Conservation (phyloP, 257 asterid species). For the Avicennia marina region DNA sequence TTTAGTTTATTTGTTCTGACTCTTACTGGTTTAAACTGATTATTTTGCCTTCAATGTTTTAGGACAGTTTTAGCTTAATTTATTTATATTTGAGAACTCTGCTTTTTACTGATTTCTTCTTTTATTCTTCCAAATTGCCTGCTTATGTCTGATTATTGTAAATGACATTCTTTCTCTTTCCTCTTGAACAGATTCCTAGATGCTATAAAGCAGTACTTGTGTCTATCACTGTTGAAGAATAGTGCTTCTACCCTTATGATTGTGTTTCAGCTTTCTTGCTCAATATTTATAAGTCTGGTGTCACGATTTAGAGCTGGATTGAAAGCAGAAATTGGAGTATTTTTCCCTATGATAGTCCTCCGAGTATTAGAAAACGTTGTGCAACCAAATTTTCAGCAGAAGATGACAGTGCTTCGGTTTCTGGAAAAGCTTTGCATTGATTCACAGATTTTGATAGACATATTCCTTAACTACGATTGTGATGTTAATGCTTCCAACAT, state of each 20-base stretch:
- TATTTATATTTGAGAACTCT: not conserved
- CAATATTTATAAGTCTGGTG: conserved; percentile 88
- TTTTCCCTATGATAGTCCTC: conserved; percentile 97
- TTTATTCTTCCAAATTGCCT: not conserved
- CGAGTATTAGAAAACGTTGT: conserved; percentile 91
- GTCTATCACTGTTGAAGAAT: conserved; percentile 92
- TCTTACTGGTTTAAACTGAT: conserved; percentile 10
- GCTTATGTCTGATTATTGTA: conserved; percentile 14
- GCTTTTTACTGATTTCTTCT: not conserved
- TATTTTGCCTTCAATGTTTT: not conserved
- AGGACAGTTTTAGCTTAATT: no score
- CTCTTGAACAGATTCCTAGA: conserved; percentile 76
- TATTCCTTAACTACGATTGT: conserved; percentile 96
- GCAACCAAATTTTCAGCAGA: conserved; percentile 97
- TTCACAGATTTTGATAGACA: conserved; percentile 95
- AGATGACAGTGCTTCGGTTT: conserved; percentile 96
- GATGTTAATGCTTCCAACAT: conserved; percentile 99
- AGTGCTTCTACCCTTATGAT: conserved; percentile 92
- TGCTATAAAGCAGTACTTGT: conserved; percentile 96
- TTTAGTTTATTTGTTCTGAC: not conserved
- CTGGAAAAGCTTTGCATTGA: conserved; percentile 85
- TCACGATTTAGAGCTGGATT: conserved; percentile 96
- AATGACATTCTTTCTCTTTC: conserved; percentile 13
- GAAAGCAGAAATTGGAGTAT: conserved; percentile 97
- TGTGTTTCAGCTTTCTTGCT: conserved; percentile 99